Evolutionary conservation across 768 basidiomycete genomes (phyloP), one percentile per base, ranked within the genome.

Genomic region (Lenzites betulinus): DNA sequence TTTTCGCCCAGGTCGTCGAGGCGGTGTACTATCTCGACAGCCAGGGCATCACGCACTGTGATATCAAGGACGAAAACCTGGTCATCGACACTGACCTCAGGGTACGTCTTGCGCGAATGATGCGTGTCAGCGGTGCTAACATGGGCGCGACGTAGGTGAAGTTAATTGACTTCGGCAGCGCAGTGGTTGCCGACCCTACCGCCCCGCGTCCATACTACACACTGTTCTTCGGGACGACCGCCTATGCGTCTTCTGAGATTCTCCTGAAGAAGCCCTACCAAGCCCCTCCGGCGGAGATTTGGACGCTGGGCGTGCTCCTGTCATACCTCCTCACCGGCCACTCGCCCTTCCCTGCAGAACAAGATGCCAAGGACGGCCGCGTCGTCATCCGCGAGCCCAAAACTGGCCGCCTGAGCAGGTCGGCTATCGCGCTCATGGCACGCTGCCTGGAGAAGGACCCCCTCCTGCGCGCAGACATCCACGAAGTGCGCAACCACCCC

Each of bases 11-110:
- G 75, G 84, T 97, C 44, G 92, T 93, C 51, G 90, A 93, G 57
- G 90, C 88, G 38, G 89, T 95, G 7, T 75, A 83, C 62, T 93
- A 95, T 69, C 81, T 98, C 36, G 83, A 96, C 67, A 77, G 79
- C 47, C 87, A 85, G 60, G 93, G 95, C 26, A 91, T 98, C 66
- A 87, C 90, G 0, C 96, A 99, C 73, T 89, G 96, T 41, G 96
- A 99, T 72, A 87, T 99, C 68, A 99, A 99, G 72, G 96, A 98
- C 56, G 96, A 99, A 74, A 99, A 99, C 69, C 74, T 95, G 49
- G 85, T 93, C 52, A 85, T 93, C 36, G 90, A 91, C 74, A 78
- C 75, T 72, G 76, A 89, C 63, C 79, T 92, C 63, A 89, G 83
- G 77, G 90, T 88, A 68, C 60, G 43, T 39, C n/a, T 48, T 6